Evolutionary conservation across 768 basidiomycete genomes (phyloP), one percentile per base, ranked within the genome.

Genomic region (Lactarius tabidus): DNA sequence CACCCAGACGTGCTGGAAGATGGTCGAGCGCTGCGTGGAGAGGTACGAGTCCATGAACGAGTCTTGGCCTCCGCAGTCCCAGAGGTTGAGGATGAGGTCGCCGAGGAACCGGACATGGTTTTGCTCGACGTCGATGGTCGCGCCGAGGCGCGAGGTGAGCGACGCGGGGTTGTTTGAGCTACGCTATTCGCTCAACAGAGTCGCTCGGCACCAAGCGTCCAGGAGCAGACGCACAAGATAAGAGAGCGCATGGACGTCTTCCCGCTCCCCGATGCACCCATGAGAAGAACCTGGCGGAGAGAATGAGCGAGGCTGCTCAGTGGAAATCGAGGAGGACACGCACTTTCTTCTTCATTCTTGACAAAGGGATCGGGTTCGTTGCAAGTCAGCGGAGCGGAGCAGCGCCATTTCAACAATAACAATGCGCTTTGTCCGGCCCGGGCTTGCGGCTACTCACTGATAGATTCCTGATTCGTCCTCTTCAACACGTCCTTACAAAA

Each of bases 61-160:
- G 74, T 97, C 94, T 76, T 99, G 97, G 9, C 97, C 97, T 51
- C 96, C 97, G 70, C 97, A 98, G 77, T 99, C 97, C 96, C 96
- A 98, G 6, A 98, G 82, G 74, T 96, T 96, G 75, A 99, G 86
- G 67, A 94, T 90, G 71, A 98, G 87, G 73, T 96, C 93, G 17
- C 95, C 95, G 17, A 99, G 86, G 76, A 99, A 98, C 51, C 95
- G 90, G 68, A 98, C 94, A 74, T 97, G 93, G 71, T 95, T 96
- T 75, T 95, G 93, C 75, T 98, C 96, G 66, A 98, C 95, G 74
- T 98, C 96, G 69, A 98, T 96, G 10, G 97, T 99, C 20, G 96
- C 95, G 31, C 95, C 95, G 35, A 99, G 83, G 20, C 95, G 85
- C 57, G 90, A 82, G 2, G 96, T 98, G 65, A 95, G 82, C 41